Conservation (phyloP, 148 eudicot species). For the Rhododendron kiyosumense region DNA sequence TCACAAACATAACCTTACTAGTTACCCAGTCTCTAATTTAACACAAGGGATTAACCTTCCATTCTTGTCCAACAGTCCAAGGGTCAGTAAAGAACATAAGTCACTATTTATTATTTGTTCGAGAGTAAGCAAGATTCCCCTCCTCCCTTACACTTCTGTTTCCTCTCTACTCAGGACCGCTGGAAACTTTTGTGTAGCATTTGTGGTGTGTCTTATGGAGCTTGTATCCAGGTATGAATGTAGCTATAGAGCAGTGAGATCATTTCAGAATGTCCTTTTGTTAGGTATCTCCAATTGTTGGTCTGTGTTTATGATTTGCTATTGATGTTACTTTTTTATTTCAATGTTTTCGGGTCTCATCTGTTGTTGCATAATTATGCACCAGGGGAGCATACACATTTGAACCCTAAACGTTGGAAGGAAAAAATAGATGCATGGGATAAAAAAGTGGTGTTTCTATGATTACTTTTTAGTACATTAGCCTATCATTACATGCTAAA, state of each 20-base stretch:
- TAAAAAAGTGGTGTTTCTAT: background rate
- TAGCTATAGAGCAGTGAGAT: conserved; percentile 2
- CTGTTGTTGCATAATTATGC: background rate
- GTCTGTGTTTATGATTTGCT: background rate
- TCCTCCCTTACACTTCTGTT: background rate
- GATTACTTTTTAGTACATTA: background rate
- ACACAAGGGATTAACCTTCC: background rate
- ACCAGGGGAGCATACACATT: background rate
- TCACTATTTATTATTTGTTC: background rate
- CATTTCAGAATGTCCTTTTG: background rate
- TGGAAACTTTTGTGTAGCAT: conserved; percentile 97
- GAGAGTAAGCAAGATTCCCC: conserved; percentile 1
- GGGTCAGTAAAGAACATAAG: background rate
- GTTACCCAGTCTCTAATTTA: background rate
- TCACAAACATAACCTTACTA: background rate
- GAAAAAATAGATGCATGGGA: background rate
- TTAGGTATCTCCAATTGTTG: background rate
- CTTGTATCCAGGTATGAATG: conserved; percentile 82
- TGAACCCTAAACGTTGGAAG: background rate
- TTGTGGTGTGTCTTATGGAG: conserved; percentile 89
- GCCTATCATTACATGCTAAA: background rate
- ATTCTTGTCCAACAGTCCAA: conserved; percentile 1
- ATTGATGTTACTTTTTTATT: background rate
- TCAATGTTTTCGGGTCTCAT: background rate
- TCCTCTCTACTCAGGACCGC: conserved; percentile 55